A percentile compares a stretch with the other conserved stretches of the same genome.
Evolutionary conservation across 139 green algal genomes (phyloP).

Genomic region (Yamagishiella unicocca): DNA sequence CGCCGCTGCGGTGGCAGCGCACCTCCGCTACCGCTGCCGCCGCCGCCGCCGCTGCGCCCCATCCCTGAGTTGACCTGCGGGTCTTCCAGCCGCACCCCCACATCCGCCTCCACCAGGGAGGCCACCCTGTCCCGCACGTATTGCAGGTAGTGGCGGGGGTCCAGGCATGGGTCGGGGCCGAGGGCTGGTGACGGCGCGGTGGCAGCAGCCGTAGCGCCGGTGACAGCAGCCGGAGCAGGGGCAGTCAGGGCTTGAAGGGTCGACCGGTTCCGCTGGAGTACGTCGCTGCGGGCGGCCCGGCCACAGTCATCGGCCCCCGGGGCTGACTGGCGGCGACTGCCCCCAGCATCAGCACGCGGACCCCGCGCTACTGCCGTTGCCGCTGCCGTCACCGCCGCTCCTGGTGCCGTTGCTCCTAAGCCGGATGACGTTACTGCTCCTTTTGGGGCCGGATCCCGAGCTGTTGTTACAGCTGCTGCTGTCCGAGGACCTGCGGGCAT

Average conservation of each 20-base stretch:
- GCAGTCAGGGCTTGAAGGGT: not conserved
- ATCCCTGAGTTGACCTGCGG: not conserved
- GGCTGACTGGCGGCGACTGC: not conserved
- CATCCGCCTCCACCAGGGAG: conserved; percentile 46
- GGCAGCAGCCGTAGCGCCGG: not conserved
- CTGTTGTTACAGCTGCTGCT: too few relatives aligned
- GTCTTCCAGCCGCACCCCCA: conserved; percentile 29
- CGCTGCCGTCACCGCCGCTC: not conserved
- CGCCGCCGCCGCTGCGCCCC: not conserved
- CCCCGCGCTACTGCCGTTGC: too few relatives aligned
- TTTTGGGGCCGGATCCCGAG: too few relatives aligned
- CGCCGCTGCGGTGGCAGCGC: too few relatives aligned
- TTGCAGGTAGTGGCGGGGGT: not conserved
- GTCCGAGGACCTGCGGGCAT: too few relatives aligned
- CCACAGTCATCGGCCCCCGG: not conserved
- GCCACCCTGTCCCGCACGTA: not conserved
- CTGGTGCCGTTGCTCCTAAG: not conserved
- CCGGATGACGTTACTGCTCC: not conserved
- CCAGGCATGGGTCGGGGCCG: not conserved
- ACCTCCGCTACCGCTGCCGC: not conserved
- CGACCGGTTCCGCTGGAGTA: not conserved
- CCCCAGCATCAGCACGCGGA: not conserved
- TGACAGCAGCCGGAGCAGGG: not conserved
- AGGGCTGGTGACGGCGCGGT: not conserved
- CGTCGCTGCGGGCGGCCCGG: not conserved